phyloP scores from a whole-genome alignment of 768 basidiomycete species.

The Tricholoma sp. region DNA sequence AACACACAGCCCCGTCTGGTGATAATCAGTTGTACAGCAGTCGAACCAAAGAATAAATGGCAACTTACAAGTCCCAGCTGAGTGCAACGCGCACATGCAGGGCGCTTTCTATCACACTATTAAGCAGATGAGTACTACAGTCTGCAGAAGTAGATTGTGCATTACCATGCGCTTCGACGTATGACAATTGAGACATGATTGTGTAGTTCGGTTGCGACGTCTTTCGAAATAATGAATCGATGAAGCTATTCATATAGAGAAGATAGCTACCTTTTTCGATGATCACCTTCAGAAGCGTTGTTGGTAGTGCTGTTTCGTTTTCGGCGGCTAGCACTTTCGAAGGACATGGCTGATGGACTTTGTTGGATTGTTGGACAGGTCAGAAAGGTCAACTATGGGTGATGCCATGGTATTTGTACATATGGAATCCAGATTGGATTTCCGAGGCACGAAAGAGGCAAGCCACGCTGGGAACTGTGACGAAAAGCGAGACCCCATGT shows the following conservation, averaged over 20 bases:
- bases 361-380: conserved; percentile 9
- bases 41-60: not conserved
- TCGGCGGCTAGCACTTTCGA: conserved; percentile 22
- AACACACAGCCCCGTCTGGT: conserved; percentile 74
- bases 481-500: conserved; percentile 15
- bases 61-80: conserved; percentile 43
- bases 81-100: conserved; percentile 45
- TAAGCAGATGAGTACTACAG: conserved; percentile 7
- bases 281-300: conserved; percentile 41
- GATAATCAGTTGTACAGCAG: conserved; percentile 1
- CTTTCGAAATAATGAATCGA: conserved; percentile 17
- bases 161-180: conserved; percentile 70
- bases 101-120: conserved; percentile 46
- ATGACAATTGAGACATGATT: conserved; percentile 71
- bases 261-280: conserved; percentile 40
- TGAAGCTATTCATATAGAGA: not conserved
- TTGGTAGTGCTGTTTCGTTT: conserved; percentile 25
- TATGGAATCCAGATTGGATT: conserved; percentile 14
- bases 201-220: conserved; percentile 68
- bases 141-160: not conserved
- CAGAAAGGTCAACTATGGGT: conserved; percentile 9
- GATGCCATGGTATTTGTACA: conserved; percentile 22
- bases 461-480: conserved; percentile 11
- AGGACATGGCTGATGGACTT: conserved; percentile 21
- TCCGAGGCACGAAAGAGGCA: conserved; percentile 17